Base-by-base conservation (phyloP, 148 eudicot genomes). In the Simmondsia chinensis region DNA sequence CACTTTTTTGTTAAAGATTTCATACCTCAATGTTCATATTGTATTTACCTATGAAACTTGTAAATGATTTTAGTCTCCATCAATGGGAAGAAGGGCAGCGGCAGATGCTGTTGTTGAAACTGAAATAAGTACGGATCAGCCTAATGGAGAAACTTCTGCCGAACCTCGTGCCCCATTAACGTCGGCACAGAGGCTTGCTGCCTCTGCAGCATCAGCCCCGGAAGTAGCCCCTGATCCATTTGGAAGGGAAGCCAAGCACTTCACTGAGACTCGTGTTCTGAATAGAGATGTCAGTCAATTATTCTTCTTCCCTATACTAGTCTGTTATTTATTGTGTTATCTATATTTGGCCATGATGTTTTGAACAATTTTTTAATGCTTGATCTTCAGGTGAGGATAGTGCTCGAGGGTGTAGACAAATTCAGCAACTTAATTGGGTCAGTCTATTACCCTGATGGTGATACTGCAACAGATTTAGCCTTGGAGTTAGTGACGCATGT, bases 171-270 rank as follows among this genome's bases (percentile, higher is more conserved):
- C 64, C 43, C 75, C 71, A 16, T 43, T 77, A 46, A 85, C 97
- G 28, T 70, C 95, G 44, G 99, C 99, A 15, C 88, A 82, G 63
- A 79, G 84, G 54, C 61, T 91, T 34, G 71, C 97, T 54, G 75
- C 82, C 25, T 70, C 87, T 24, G 44, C 86, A 12, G 61, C 61
- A 13, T 39, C 84, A 20, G 55, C 49, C 9, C 32, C 45, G 41
- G 96, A 82, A 68, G 65, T 65, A 42, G 53, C 85, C 32, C 68
- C 96, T n/a, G 94, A 82, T 41, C 73, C 79, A 28, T 86, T 68
- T 63, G 94, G 72, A 38, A 83, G 79, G 75, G 96, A 93, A 73
- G 96, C 94, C 51, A 86, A 82, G 64, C 96, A 93, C 68, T 93
- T 79, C 58, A 80, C 94, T 0, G 99, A 93, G 66, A 69, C 68